These are phyloP conservation scores for Komagataella mondaviorum DNA, from an alignment of 805 yeast species.

Conservation along the genomic window DNA sequence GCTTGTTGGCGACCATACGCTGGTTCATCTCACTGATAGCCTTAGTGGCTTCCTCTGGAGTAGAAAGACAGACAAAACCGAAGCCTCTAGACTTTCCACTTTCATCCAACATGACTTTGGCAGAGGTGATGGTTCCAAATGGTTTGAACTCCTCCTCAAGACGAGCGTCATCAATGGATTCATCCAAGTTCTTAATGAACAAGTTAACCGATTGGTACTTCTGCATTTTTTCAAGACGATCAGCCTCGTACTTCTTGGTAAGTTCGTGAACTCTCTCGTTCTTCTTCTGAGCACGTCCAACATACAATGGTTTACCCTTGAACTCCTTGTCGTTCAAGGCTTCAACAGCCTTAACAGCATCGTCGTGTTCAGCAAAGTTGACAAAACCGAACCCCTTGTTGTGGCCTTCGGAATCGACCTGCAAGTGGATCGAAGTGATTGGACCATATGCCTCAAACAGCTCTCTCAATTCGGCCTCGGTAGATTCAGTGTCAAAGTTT, in stretches of 20 bases:
- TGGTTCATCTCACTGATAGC: slow-evolving; percentile 98
- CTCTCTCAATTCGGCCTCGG: slow-evolving; percentile 58
- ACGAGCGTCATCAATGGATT: slow-evolving; percentile 79
- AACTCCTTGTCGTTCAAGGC: slow-evolving; percentile 79
- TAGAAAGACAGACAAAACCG: slow-evolving; percentile 95
- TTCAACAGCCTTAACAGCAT: slow-evolving; percentile 85
- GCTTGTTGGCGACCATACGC: slow-evolving; percentile 89
- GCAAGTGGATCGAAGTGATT: slow-evolving; percentile 73
- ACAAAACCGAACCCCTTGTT: slow-evolving; percentile 94
- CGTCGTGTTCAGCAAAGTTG: slow-evolving; percentile 77
- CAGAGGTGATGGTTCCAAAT: slow-evolving; percentile 91
- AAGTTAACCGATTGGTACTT: slow-evolving; percentile 97
- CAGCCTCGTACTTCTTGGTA: slow-evolving; percentile 86
- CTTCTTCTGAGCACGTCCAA: slow-evolving; percentile 99
- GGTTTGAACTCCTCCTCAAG: slow-evolving; percentile 87
- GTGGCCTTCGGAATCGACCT: slow-evolving; percentile 75
- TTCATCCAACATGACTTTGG: slow-evolving; percentile 92
- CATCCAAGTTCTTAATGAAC: slow-evolving; percentile 94
- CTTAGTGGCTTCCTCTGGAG: slow-evolving; percentile 98
- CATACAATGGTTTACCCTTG: slow-evolving; percentile 78
- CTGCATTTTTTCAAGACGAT: slow-evolving; percentile 79
- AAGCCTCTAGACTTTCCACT: slow-evolving; percentile 93
- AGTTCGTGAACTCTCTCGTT: slow-evolving; percentile 94
- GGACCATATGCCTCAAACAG: slow-evolving; percentile 64
- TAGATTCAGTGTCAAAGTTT: slow-evolving; percentile 64